phyloP scores from a whole-genome alignment of 192 early-diverging fungal species.

The Thoreauomyces humboldtii region DNA sequence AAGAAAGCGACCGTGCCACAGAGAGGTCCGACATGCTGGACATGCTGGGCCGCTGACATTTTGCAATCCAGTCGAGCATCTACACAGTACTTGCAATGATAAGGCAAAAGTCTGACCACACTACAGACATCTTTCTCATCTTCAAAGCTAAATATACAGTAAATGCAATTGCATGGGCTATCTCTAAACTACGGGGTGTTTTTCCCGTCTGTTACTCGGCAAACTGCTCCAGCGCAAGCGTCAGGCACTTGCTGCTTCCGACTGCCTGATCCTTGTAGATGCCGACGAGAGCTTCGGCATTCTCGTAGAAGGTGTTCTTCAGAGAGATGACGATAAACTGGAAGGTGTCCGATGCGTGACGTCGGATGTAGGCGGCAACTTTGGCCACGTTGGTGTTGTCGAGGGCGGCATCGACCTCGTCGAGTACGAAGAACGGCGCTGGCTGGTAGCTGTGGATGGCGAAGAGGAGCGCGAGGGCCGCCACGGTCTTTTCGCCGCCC shows the following conservation, averaged over 20 bases:
- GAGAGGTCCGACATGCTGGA: too few species aligned
- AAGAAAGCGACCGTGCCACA: too few species aligned
- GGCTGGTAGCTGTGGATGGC: constrained; percentile 93
- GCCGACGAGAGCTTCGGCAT: constrained; percentile 90
- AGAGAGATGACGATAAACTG: constrained; percentile 99
- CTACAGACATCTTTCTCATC: too few species aligned
- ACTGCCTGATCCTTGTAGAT: constrained; percentile 87
- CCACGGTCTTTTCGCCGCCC: constrained; percentile 98
- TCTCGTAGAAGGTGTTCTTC: constrained; percentile 92
- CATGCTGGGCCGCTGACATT: too few species aligned
- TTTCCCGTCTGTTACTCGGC: too few species aligned
- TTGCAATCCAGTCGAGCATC: too few species aligned
- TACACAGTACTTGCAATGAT: too few species aligned
- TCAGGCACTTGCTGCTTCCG: constrained; percentile 81
- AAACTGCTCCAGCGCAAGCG: constrained; percentile 48
- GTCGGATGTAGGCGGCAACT: constrained; percentile 86
- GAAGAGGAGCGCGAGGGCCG: constrained; percentile 93
- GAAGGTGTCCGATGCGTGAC: constrained; percentile 60
- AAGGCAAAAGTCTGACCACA: too few species aligned
- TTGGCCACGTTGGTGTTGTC: constrained; percentile 95
- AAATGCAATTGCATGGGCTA: too few species aligned
- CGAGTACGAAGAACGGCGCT: constrained; percentile 98
- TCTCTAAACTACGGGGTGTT: too few species aligned
- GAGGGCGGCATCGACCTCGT: constrained; percentile 98
- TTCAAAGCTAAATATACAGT: too few species aligned